Evolutionary conservation across 2,329 filamentous ascomycete genomes (phyloP).

Genomic region (Ophiostoma ips): DNA sequence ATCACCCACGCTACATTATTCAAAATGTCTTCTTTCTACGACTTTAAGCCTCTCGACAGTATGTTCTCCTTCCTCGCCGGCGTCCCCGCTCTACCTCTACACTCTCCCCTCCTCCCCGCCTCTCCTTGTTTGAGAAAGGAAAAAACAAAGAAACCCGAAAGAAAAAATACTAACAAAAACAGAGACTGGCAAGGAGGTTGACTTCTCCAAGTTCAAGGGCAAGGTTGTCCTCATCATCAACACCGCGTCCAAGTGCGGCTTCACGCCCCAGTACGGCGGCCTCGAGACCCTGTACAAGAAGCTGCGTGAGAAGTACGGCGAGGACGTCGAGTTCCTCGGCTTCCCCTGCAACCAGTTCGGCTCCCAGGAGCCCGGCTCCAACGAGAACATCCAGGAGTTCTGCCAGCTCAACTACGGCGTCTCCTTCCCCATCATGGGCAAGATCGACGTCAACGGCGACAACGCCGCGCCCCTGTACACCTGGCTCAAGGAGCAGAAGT

Average conservation of each 20-base stretch:
- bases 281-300: constrained; percentile 83
- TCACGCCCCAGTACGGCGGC: constrained; percentile 87
- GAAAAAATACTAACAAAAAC: constrained; percentile 11
- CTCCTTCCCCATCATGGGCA: constrained; percentile 78
- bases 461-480: constrained; percentile 65
- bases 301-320: constrained; percentile 53
- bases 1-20: constrained; percentile 8
- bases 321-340: constrained; percentile 76
- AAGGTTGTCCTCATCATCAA: constrained; percentile 96
- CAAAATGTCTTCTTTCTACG: constrained; percentile 61
- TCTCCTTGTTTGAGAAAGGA: too few species aligned
- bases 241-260: constrained; percentile 96
- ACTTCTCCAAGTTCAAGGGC: constrained; percentile 60
- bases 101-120: too few species aligned
- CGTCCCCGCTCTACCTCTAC: not conserved
- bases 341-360: constrained; percentile 99
- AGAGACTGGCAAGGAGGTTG: constrained; percentile 62
- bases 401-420: constrained; percentile 94
- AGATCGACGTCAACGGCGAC: constrained; percentile 87
- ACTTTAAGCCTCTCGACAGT: constrained; percentile 77
- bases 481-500: constrained; percentile 60
- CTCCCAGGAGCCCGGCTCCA: constrained; percentile 69
- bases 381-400: constrained; percentile 70
- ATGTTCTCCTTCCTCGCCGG: not conserved
- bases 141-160: not conserved